Evolutionary conservation across 345 rosid genomes (phyloP).

Genomic region (Citrus sinensis): DVS_A1.0 CM039162.1:7047501-7048000

Average conservation of each 20-base stretch:
- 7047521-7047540: background rate
- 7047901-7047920: background rate
- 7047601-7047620: background rate
- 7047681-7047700: constrained; percentile 36
- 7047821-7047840: background rate
- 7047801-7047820: constrained; percentile 21
- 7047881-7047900: background rate
- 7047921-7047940: background rate
- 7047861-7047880: background rate
- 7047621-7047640: background rate
- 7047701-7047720: constrained; percentile 45
- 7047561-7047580: background rate
- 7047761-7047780: constrained; percentile 23
- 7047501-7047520: background rate
- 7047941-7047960: background rate
- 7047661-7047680: constrained; percentile 51
- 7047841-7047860: background rate
- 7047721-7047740: constrained; percentile 37
- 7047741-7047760: constrained; percentile 29
- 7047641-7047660: constrained; percentile 31
- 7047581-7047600: background rate
- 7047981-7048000: background rate
- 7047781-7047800: constrained; percentile 17
- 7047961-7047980: background rate
- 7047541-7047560: background rate